phyloP scores from a whole-genome alignment of 805 yeast genomes.

The Wickerhamiella shivajii region DNA sequence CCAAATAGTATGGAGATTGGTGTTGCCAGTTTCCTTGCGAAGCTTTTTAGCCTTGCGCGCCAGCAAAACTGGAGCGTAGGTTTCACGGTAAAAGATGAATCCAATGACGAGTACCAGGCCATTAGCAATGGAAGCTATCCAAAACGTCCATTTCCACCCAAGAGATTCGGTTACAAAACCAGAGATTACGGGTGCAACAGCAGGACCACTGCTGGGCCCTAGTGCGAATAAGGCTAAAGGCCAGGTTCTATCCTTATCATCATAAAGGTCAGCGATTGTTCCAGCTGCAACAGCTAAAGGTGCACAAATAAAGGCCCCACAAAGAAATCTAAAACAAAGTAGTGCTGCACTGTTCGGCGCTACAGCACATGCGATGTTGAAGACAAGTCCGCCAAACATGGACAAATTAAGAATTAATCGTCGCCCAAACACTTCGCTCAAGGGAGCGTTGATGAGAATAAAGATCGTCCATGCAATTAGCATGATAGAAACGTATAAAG shows the following conservation, averaged over 20 bases:
- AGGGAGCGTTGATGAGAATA: slow-evolving; percentile 51
- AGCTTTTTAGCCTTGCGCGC: slow-evolving; percentile 32
- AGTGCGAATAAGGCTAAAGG: slow-evolving; percentile 44
- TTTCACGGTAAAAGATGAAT: slow-evolving; percentile 35
- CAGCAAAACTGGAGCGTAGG: slow-evolving; percentile 43
- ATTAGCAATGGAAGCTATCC: slow-evolving; percentile 41
- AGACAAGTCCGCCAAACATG: slow-evolving; percentile 30
- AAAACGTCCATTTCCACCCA: slow-evolving; percentile 53
- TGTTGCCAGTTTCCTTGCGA: slow-evolving; percentile 41
- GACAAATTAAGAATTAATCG: slow-evolving; percentile 38
- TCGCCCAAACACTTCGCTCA: slow-evolving; percentile 55
- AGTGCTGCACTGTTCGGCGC: slow-evolving; percentile 41
- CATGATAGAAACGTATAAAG: slow-evolving; percentile 47
- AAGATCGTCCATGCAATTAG: slow-evolving; percentile 59
- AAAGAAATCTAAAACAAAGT: slow-evolving; percentile 43
- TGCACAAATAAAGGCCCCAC: slow-evolving; percentile 55
- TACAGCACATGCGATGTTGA: slow-evolving; percentile 43
- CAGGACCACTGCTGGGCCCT: slow-evolving; percentile 50
- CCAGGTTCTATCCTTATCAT: slow-evolving; percentile 34
- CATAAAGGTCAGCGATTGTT: slow-evolving; percentile 45
- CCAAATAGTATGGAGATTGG: slow-evolving; percentile 41
- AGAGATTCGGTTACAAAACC: slow-evolving; percentile 40
- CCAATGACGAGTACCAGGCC: slow-evolving; percentile 35
- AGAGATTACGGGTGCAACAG: slow-evolving; percentile 33
- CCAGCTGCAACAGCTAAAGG: slow-evolving; percentile 62